Evolutionary conservation across 2,329 filamentous ascomycete species (phyloP).

Genomic region (Endoconidiophora laricicola): DNA sequence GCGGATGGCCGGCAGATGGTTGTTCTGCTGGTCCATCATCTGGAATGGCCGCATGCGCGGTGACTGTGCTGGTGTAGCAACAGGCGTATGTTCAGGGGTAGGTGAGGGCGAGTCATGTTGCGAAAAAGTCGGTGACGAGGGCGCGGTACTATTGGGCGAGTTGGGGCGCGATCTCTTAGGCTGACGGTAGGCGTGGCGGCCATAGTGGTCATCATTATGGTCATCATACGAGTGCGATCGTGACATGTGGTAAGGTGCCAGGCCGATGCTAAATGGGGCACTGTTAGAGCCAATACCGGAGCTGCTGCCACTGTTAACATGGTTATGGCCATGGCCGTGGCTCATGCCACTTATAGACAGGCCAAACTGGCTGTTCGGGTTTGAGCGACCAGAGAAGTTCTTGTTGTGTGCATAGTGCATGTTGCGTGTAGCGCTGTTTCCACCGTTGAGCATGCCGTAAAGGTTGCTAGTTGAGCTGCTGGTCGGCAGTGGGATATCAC

Average conservation of each 20-base stretch:
- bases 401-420: slow-evolving; percentile 11
- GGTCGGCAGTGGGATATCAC: slow-evolving; percentile 23
- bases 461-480: slow-evolving; percentile 23
- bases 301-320: slow-evolving; percentile 29
- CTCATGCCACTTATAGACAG: not conserved
- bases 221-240: slow-evolving; percentile 72
- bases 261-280: slow-evolving; percentile 24
- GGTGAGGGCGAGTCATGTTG: slow-evolving; percentile 79
- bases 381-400: slow-evolving; percentile 10
- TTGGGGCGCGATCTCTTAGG: slow-evolving; percentile 83
- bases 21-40: slow-evolving; percentile 33
- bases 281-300: slow-evolving; percentile 46
- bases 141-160: slow-evolving; percentile 87
- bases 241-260: slow-evolving; percentile 88
- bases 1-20: slow-evolving; percentile 76
- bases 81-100: slow-evolving; percentile 95
- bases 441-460: slow-evolving; percentile 20
- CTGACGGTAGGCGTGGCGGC: slow-evolving; percentile 48
- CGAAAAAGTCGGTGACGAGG: slow-evolving; percentile 89
- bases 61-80: slow-evolving; percentile 88
- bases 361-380: not conserved
- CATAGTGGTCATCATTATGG: slow-evolving; percentile 61
- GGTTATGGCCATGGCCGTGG: slow-evolving; percentile 33
- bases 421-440: slow-evolving; percentile 11
- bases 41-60: slow-evolving; percentile 69